Evolutionary conservation across 176 grass and related monocot species (phyloP).

Genomic region (Paspalum vaginatum): DNA sequence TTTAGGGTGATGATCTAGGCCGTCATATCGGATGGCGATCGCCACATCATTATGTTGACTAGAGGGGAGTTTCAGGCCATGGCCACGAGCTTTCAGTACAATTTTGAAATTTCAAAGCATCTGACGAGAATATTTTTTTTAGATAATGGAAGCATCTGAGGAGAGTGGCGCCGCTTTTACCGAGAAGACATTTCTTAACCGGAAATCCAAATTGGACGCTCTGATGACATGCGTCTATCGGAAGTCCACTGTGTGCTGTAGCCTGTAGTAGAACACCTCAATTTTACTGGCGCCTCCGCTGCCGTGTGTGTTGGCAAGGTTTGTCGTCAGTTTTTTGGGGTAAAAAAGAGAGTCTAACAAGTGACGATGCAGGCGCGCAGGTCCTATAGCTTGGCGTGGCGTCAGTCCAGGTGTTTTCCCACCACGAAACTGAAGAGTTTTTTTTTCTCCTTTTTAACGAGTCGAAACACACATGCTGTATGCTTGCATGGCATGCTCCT

Average conservation of each 20-base stretch:
- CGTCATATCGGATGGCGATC: slow-evolving; percentile 28
- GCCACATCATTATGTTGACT: slow-evolving; percentile 16
- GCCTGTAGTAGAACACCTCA: neutral
- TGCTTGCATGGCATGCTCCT: neutral
- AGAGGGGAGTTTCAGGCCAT: slow-evolving; percentile 3
- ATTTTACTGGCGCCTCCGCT: neutral
- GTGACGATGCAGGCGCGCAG: neutral
- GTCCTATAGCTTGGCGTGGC: neutral
- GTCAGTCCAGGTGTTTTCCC: neutral
- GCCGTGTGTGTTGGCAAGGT: neutral
- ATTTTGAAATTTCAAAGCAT: neutral
- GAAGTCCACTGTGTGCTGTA: neutral
- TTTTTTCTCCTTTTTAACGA: too few species aligned
- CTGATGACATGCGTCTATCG: neutral
- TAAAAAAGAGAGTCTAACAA: neutral
- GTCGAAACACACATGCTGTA: neutral
- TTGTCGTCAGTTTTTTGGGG: neutral
- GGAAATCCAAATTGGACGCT: neutral
- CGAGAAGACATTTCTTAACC: neutral
- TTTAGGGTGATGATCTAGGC: slow-evolving; percentile 5
- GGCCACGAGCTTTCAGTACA: neutral
- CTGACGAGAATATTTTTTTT: slow-evolving; percentile 5
- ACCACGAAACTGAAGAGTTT: neutral
- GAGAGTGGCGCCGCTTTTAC: neutral
- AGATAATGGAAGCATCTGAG: neutral